A percentile compares a stretch with the other conserved stretches of the same genome.
These are phyloP conservation scores for Daldinia loculata DNA, from an alignment of 495 filamentous ascomycete genomes.

Conservation along the genomic window DNA sequence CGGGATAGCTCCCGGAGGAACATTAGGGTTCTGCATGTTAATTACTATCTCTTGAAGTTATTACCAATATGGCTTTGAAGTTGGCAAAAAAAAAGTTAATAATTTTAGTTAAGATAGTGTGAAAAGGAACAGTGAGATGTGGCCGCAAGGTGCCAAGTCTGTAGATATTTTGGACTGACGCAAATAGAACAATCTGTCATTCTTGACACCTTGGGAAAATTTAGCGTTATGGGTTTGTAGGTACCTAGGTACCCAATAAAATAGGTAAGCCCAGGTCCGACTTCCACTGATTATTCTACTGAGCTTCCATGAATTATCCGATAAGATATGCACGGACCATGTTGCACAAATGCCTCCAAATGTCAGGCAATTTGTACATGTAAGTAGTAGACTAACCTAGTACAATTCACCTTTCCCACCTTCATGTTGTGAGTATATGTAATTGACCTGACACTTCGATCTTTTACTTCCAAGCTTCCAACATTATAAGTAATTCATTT, in stretches of 20 bases:
- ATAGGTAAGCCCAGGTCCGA: not conserved
- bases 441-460: slow-evolving; percentile 5
- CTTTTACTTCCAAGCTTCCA: not conserved
- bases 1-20: slow-evolving; percentile 45
- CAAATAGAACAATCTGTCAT: slow-evolving; percentile 49
- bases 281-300: slow-evolving; percentile 6
- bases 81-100: slow-evolving; percentile 4
- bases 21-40: slow-evolving; percentile 40
- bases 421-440: not conserved
- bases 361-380: not conserved
- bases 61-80: not conserved
- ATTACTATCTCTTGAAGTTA: slow-evolving; percentile 12
- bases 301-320: slow-evolving; percentile 30
- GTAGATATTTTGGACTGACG: slow-evolving; percentile 23
- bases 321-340: slow-evolving; percentile 14
- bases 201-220: slow-evolving; percentile 37
- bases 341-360: not conserved
- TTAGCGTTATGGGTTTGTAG: slow-evolving; percentile 23
- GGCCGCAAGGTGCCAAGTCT: slow-evolving; percentile 15
- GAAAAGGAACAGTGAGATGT: slow-evolving; percentile 25
- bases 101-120: slow-evolving; percentile 22
- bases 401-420: not conserved
- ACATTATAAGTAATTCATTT: too few species aligned
- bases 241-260: slow-evolving; percentile 1
- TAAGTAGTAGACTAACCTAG: too few species aligned